A percentile compares a stretch with the other conserved stretches of the same genome.
Conservation (phyloP, 345 rosid species). For the Aquilaria malaccensis region DNA sequence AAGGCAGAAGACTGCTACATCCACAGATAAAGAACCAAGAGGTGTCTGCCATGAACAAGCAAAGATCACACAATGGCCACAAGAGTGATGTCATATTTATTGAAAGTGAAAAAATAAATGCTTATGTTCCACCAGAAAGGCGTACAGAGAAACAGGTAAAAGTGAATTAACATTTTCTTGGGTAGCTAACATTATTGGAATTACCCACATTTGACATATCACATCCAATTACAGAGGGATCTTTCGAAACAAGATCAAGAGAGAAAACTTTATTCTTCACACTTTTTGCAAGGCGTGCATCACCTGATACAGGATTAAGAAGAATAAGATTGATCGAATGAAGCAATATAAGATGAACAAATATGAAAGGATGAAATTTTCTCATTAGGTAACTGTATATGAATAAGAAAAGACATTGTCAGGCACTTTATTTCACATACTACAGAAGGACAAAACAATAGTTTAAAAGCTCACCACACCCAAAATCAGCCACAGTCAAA, state of each 20-base stretch:
- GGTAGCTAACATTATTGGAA: no score
- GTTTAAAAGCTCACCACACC: constrained; percentile 65
- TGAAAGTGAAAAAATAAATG: no score
- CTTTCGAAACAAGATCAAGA: constrained; percentile 78
- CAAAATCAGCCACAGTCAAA: constrained; percentile 91
- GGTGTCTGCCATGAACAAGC: constrained; percentile 44
- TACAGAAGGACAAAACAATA: neutral
- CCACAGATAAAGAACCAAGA: constrained; percentile 60
- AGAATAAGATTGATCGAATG: constrained; percentile 7
- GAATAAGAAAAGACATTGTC: no score
- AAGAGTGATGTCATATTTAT: no score
- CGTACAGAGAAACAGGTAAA: no score
- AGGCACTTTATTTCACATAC: no score
- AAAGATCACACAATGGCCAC: neutral
- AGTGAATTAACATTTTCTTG: no score
- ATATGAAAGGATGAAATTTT: neutral
- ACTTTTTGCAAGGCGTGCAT: constrained; percentile 73
- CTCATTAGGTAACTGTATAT: no score
- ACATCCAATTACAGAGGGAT: constrained; percentile 79
- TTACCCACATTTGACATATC: constrained; percentile 80
- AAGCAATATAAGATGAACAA: neutral
- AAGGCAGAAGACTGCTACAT: constrained; percentile 89
- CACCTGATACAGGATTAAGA: constrained; percentile 40
- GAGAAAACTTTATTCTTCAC: constrained; percentile 90
- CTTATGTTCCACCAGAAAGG: no score